A percentile compares a stretch with the other conserved stretches of the same genome.
Evolutionary conservation across 2,329 filamentous ascomycete species (phyloP).

Genomic region (Penicillium sp.): DNA sequence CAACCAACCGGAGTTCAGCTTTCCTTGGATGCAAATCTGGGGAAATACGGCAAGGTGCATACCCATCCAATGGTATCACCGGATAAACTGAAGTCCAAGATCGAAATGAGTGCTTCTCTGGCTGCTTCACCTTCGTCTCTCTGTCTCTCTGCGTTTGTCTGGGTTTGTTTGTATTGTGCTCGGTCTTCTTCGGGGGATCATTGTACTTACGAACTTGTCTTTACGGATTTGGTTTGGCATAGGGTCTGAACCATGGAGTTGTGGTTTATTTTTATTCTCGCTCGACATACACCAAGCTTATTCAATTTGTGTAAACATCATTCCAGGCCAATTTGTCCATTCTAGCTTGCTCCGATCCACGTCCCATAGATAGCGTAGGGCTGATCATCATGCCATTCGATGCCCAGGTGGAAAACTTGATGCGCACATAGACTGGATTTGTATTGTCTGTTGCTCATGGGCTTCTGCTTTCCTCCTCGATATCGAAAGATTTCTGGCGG

Average conservation of each 20-base stretch:
- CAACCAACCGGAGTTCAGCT: slow-evolving; percentile 3
- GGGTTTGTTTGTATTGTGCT: slow-evolving; percentile 2
- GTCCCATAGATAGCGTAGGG: too few species aligned
- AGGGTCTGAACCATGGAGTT: slow-evolving; percentile 1
- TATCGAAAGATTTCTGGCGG: too few species aligned
- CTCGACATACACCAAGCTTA: neutral
- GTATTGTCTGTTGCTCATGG: too few species aligned
- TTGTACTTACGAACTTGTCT: slow-evolving; percentile 7
- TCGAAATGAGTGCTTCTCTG: slow-evolving; percentile 10
- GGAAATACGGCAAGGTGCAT: slow-evolving; percentile 1
- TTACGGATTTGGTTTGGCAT: neutral
- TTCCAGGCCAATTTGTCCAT: too few species aligned
- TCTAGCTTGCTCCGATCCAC: too few species aligned
- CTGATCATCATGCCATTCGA: too few species aligned
- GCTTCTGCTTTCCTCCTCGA: too few species aligned
- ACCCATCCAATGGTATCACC: slow-evolving; percentile 9
- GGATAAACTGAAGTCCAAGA: slow-evolving; percentile 7
- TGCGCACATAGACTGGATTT: too few species aligned
- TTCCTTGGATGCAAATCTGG: neutral
- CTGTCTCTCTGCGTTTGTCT: neutral
- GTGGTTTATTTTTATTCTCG: slow-evolving; percentile 13
- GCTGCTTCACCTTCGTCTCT: slow-evolving; percentile 4
- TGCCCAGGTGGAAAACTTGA: too few species aligned
- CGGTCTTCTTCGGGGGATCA: neutral
- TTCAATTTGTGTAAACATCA: neutral